A percentile compares a stretch with the other conserved stretches of the same genome.
phyloP scores from a whole-genome alignment of 257 asterid species.

The Fraxinus quadrangulata region DNA sequence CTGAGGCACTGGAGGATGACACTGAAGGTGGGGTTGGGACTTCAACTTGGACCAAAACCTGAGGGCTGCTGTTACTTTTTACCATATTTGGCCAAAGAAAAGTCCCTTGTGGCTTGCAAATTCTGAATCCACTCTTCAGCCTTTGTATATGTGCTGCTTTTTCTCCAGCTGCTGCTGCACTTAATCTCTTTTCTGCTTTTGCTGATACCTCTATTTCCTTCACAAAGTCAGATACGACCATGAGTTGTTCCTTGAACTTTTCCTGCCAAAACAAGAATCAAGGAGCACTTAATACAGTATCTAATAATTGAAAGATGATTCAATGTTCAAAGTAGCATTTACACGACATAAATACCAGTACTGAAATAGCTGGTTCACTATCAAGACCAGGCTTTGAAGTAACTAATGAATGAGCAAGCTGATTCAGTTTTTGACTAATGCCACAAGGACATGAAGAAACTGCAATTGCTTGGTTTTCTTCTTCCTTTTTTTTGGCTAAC shows the following conservation, averaged over 20 bases:
- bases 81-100: constrained; percentile 97
- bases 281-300: constrained; percentile 18
- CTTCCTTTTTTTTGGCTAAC: constrained; percentile 33
- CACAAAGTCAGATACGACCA: constrained; percentile 57
- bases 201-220: constrained; percentile 70
- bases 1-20: constrained; percentile 63
- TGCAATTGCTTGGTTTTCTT: constrained; percentile 44
- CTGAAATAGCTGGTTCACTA: constrained; percentile 30
- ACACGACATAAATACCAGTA: constrained; percentile 33
- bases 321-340: neutral
- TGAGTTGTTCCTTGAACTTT: constrained; percentile 63
- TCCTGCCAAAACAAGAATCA: constrained; percentile 50
- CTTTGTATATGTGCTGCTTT: constrained; percentile 88
- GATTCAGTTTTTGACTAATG: constrained; percentile 41
- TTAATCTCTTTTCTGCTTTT: constrained; percentile 17
- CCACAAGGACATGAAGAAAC: constrained; percentile 34
- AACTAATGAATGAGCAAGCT: constrained; percentile 41
- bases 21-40: constrained; percentile 93
- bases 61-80: constrained; percentile 42
- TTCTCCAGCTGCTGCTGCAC: constrained; percentile 44
- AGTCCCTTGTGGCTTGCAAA: constrained; percentile 95
- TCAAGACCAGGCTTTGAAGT: constrained; percentile 46
- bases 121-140: constrained; percentile 96
- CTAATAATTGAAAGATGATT: constrained; percentile 2
- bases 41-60: constrained; percentile 68